Evolutionary conservation across 441 rosid species (phyloP).

Genomic region (Geranium incanum): DNA sequence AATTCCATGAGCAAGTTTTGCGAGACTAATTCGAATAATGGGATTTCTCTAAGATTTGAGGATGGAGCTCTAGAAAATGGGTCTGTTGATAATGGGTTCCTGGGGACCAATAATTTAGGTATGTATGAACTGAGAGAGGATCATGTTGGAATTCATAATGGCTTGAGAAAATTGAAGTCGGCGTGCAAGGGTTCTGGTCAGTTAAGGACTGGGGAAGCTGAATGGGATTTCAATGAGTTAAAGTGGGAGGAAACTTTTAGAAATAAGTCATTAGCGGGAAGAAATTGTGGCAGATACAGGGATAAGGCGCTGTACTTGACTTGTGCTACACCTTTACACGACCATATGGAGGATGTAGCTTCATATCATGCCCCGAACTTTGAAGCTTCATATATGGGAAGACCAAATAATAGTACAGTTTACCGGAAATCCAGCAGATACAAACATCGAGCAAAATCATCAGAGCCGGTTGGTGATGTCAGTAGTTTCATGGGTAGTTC

Average conservation of each 20-base stretch:
- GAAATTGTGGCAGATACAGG: conserved; percentile 23
- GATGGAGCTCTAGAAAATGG: conserved; percentile 26
- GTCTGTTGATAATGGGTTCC: conserved; percentile 25
- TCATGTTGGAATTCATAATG: conserved; percentile 27
- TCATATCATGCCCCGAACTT: conserved; percentile 32
- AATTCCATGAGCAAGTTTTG: conserved; percentile 85
- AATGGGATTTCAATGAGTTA: conserved; percentile 21
- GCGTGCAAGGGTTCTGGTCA: conserved; percentile 23
- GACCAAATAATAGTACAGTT: conserved; percentile 17
- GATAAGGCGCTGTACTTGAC: conserved; percentile 31
- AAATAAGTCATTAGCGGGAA: conserved; percentile 26
- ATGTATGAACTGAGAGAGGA: conserved; percentile 26
- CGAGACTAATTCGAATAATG: conserved; percentile 68
- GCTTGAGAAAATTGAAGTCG: conserved; percentile 26
- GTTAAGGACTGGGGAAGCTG: conserved; percentile 16
- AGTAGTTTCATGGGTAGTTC: conserved; percentile 51
- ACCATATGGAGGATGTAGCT: conserved; percentile 42
- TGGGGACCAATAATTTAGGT: conserved; percentile 25
- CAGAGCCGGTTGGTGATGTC: conserved; percentile 40
- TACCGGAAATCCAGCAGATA: conserved; percentile 22
- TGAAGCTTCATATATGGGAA: conserved; percentile 31
- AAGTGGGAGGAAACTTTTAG: conserved; percentile 21
- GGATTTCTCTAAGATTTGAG: conserved; percentile 39
- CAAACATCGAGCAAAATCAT: conserved; percentile 27
- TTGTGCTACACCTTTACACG: conserved; percentile 27